phyloP scores from a whole-genome alignment of 1,284 basidiomycete species.

The Puccinia polysora region DNA sequence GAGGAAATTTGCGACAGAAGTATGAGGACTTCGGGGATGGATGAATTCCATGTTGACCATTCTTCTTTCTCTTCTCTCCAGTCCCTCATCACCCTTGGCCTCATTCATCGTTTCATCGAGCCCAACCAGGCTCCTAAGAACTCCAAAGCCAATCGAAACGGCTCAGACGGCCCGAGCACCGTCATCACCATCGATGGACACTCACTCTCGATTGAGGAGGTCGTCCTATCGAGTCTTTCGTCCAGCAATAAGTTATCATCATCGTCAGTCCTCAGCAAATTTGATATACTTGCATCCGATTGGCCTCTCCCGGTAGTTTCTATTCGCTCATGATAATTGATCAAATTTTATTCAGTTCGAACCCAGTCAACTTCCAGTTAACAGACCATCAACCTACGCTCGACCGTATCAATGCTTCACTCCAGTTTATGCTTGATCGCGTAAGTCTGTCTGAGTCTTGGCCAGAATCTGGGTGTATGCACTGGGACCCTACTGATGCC shows the following conservation, averaged over 20 bases:
- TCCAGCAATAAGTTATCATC: neutral
- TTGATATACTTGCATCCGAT: neutral
- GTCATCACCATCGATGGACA: conserved; percentile 21
- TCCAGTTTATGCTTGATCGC: conserved; percentile 18
- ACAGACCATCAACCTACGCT: neutral
- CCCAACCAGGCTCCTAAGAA: neutral
- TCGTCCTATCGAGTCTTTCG: neutral
- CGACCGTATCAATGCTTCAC: conserved; percentile 1
- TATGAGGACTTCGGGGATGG: too few relatives aligned
- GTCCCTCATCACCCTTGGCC: too few relatives aligned
- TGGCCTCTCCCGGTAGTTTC: neutral
- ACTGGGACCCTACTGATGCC: too few relatives aligned
- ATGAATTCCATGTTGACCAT: too few relatives aligned
- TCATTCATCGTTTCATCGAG: too few relatives aligned
- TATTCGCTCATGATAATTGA: too few relatives aligned
- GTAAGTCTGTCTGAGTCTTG: neutral
- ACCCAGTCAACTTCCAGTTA: neutral
- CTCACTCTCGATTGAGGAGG: neutral
- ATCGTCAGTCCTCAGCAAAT: neutral
- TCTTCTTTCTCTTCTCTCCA: too few relatives aligned
- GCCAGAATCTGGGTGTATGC: too few relatives aligned
- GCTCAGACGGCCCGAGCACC: neutral
- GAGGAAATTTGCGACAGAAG: too few relatives aligned
- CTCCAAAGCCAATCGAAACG: neutral
- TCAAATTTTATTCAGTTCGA: too few relatives aligned